Percentiles rank a stretch among this genome's conserved stretches.
phyloP scores from a whole-genome alignment of 768 basidiomycete species.

The Auriscalpium vulgare region DNA sequence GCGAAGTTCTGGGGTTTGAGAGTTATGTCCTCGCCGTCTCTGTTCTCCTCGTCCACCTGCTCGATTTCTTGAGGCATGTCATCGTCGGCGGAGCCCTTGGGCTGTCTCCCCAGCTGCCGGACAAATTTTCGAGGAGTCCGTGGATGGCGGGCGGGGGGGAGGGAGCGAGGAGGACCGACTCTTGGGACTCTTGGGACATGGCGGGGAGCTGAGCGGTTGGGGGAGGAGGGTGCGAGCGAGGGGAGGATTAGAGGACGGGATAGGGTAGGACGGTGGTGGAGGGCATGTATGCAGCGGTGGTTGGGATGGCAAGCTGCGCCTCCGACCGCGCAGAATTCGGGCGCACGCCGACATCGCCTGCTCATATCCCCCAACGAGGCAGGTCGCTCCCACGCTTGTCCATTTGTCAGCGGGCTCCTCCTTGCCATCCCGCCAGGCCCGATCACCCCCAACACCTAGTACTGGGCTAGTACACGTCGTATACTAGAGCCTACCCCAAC shows the following conservation, averaged over 20 bases:
- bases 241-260: background rate
- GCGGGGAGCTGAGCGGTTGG: background rate
- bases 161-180: conserved; percentile 7
- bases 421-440: too few relatives aligned
- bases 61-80: conserved; percentile 4
- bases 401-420: too few relatives aligned
- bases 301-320: background rate
- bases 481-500: background rate
- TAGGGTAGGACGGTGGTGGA: background rate
- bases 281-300: background rate
- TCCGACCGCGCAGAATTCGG: background rate
- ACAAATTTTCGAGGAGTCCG: conserved; percentile 11
- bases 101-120: conserved; percentile 33
- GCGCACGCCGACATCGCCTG: background rate
- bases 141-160: background rate
- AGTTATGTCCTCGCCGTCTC: conserved; percentile 18
- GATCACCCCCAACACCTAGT: too few relatives aligned
- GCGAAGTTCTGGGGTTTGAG: conserved; percentile 11
- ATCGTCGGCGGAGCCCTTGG: conserved; percentile 1
- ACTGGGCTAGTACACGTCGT: too few relatives aligned
- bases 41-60: background rate
- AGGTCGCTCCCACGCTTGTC: background rate
- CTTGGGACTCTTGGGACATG: conserved; percentile 13
- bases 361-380: background rate
- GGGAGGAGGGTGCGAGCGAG: too few relatives aligned